Evolutionary conservation across 1,139 yeast genomes (phyloP).

Genomic region (Hansenula sp.): DNA sequence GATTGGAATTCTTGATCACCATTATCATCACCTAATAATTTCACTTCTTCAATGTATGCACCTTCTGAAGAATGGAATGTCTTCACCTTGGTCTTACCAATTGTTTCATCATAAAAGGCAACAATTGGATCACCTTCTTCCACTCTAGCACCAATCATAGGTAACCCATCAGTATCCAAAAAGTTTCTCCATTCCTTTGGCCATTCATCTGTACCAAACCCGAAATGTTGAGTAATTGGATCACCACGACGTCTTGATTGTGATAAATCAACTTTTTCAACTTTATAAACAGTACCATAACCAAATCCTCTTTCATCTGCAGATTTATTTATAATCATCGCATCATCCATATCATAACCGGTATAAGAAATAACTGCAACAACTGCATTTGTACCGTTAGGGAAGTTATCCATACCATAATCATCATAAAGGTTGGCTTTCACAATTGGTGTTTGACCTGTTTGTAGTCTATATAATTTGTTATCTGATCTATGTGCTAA

Average conservation of each 20-base stretch:
- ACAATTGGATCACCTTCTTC: constrained; percentile 96
- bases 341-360: constrained; percentile 99
- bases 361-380: constrained; percentile 98
- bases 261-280: constrained; percentile 82
- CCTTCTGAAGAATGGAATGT: constrained; percentile 94
- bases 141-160: constrained; percentile 80
- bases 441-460: constrained; percentile 97
- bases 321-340: constrained; percentile 95
- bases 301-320: constrained; percentile 98
- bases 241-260: constrained; percentile 85
- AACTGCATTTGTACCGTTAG: constrained; percentile 97
- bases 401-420: constrained; percentile 97
- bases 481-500: constrained; percentile 90
- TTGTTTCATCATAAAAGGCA: constrained; percentile 87
- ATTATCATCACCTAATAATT: constrained; percentile 79
- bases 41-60: constrained; percentile 93
- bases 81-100: constrained; percentile 87
- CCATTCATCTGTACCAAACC: constrained; percentile 91
- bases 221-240: constrained; percentile 91
- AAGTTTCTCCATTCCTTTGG: constrained; percentile 87
- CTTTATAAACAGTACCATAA: constrained; percentile 94
- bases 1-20: constrained; percentile 79
- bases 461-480: constrained; percentile 85
- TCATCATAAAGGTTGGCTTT: constrained; percentile 92
- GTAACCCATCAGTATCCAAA: constrained; percentile 90